phyloP scores from a whole-genome alignment of 176 grass and related monocot species.

The Alopecurus myosuroides region DNA sequence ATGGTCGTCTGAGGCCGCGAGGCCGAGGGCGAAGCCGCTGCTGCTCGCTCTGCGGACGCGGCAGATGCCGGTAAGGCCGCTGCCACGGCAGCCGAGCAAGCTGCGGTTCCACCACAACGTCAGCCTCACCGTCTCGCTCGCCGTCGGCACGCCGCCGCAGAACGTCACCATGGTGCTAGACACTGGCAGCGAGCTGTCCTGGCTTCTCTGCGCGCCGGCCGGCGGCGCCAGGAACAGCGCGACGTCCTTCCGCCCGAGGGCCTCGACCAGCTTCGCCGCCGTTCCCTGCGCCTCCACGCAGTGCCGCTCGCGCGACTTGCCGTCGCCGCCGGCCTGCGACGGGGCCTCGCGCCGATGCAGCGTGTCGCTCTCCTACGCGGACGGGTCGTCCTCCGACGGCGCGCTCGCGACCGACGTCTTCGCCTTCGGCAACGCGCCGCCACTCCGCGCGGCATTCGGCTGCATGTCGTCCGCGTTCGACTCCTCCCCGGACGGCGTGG shows the following conservation, averaged over 20 bases:
- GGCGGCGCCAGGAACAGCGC: background rate
- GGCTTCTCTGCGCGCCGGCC: conserved; percentile 54
- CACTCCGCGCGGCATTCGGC: conserved; percentile 67
- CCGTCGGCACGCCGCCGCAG: conserved; percentile 80
- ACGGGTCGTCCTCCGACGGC: conserved; percentile 81
- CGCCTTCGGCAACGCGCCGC: conserved; percentile 43
- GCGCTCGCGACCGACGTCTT: conserved; percentile 76
- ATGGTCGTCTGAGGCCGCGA: background rate
- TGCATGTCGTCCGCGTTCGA: conserved; percentile 74
- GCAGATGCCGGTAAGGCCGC: conserved; percentile 42
- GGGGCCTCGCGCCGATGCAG: conserved; percentile 43
- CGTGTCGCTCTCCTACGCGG: conserved; percentile 76
- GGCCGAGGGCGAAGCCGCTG: conserved; percentile 3
- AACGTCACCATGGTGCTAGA: conserved; percentile 90
- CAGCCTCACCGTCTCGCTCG: conserved; percentile 76
- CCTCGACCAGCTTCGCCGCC: conserved; percentile 59
- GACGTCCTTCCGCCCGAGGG: conserved; percentile 30
- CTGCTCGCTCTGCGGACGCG: conserved; percentile 50
- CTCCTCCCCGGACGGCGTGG: conserved; percentile 43
- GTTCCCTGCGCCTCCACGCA: conserved; percentile 69
- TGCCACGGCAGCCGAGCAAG: conserved; percentile 67
- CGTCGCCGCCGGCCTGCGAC: conserved; percentile 67
- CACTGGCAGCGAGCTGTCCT: conserved; percentile 97
- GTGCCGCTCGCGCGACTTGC: conserved; percentile 66
- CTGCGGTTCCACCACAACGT: conserved; percentile 96